These are phyloP conservation scores for Auxenochlorella pyrenoidosa DNA, from an alignment of 139 green algal genomes.

Conservation along the genomic window DNA sequence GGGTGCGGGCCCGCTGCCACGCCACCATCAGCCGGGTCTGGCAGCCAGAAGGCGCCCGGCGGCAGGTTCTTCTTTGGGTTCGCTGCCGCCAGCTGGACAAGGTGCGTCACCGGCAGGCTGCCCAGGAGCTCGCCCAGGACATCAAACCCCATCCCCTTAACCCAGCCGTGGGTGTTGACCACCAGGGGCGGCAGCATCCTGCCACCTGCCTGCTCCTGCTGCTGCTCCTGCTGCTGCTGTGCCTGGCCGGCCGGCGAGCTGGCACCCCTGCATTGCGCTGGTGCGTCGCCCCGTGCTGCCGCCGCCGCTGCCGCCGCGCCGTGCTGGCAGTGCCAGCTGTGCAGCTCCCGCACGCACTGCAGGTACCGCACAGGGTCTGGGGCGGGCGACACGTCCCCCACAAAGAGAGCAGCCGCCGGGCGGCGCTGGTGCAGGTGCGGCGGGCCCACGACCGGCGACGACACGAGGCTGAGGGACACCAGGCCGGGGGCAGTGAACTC, in stretches of 20 bases:
- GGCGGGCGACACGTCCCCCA: constrained; percentile 78
- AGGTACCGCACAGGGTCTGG: constrained; percentile 74
- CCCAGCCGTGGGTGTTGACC: constrained; percentile 90
- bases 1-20: background rate
- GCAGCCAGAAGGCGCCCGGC: constrained; percentile 56
- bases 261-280: background rate
- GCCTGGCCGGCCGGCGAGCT: background rate
- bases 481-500: constrained; percentile 85
- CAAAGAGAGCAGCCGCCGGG: constrained; percentile 52
- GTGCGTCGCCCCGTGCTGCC: background rate
- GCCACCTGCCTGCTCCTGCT: background rate
- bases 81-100: constrained; percentile 56
- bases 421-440: constrained; percentile 65
- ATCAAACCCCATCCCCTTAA: constrained; percentile 82
- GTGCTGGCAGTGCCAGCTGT: constrained; percentile 55
- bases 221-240: constrained; percentile 15
- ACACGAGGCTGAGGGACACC: constrained; percentile 75
- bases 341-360: constrained; percentile 58
- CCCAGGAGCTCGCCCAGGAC: constrained; percentile 67
- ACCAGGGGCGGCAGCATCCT: constrained; percentile 65
- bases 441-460: constrained; percentile 66
- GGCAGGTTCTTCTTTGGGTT: constrained; percentile 73
- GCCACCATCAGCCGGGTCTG: background rate
- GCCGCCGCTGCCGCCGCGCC: background rate
- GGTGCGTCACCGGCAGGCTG: constrained; percentile 57